Evolutionary conservation across 2,329 filamentous ascomycete genomes (phyloP).

Genomic region (Fusarium palustre): DNA sequence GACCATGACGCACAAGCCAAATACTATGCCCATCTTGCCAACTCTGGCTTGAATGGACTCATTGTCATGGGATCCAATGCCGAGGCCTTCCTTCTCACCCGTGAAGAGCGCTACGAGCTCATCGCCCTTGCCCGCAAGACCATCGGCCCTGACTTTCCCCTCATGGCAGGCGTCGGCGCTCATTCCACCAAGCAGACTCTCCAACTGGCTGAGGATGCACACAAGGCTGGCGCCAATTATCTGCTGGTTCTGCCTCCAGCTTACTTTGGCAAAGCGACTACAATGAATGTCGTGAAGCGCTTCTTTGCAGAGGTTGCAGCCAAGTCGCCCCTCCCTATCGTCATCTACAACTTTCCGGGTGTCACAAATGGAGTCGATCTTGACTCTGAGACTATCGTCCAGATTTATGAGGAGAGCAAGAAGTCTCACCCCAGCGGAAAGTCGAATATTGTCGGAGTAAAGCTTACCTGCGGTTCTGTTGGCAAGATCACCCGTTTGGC

Average conservation of each 20-base stretch:
- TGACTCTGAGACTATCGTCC: conserved; percentile 69
- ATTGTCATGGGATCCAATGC: conserved; percentile 68
- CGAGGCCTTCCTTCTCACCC: conserved; percentile 67
- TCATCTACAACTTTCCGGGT: conserved; percentile 76
- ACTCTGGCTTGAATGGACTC: conserved; percentile 62
- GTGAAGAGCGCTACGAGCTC: conserved; percentile 69
- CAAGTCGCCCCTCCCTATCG: conserved; percentile 65
- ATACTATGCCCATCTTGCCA: conserved; percentile 65
- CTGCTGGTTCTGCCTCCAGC: conserved; percentile 70
- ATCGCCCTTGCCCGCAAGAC: conserved; percentile 74
- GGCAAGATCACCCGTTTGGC: conserved; percentile 75
- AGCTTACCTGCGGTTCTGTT: conserved; percentile 78
- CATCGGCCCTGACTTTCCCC: conserved; percentile 86
- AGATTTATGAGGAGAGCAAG: conserved; percentile 43
- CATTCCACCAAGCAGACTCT: conserved; percentile 74
- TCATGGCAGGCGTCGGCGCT: conserved; percentile 77
- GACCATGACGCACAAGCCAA: conserved; percentile 60
- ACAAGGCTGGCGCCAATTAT: conserved; percentile 70
- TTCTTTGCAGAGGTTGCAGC: conserved; percentile 70
- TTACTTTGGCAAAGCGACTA: conserved; percentile 74
- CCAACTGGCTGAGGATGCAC: conserved; percentile 69
- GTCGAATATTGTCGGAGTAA: conserved; percentile 74
- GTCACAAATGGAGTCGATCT: conserved; percentile 77
- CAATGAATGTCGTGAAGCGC: conserved; percentile 64
- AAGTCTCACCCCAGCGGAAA: conserved; percentile 34